Evolutionary conservation across 2,329 filamentous ascomycete species (phyloP), one percentile per base, ranked within the genome.

Genomic region (Aureobasidium subglaciale): DNA sequence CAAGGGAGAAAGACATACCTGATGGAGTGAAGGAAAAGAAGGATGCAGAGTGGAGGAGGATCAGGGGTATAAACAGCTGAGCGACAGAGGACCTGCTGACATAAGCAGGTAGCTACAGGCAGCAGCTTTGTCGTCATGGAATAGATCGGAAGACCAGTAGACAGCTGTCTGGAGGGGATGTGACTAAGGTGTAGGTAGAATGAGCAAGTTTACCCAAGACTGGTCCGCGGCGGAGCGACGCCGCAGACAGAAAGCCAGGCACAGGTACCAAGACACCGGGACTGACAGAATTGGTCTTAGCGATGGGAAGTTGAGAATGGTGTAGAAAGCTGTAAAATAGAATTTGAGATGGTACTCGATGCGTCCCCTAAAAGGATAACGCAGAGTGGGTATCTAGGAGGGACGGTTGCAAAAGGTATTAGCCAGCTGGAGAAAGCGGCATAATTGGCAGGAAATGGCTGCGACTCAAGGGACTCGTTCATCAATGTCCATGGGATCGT

Each of bases 401-500:
- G 27, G 24, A 43, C 42, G 42, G 16, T 45, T 11, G 13, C 20
- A n/a, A 32, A 32, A 20, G 16, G 27, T 20, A 32, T 18, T n/a
- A n/a, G n/a, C n/a, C n/a, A 32, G 3, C 32, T 27, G 42, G 30
- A 9, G 6, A 32, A 30, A 2, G 13, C 16, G n/a, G n/a, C 1
- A 22, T 9, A 13, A 9, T n/a, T n/a, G 42, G 18, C 20, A 32
- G 16, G 8, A 11, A 1, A 22, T 2, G 16, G 8, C 8, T 22
- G 42, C 9, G 16, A 13, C 3, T 15, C 35, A 30, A 52, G 18
- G 35, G 35, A 15, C 35, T 52, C 30, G 24, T 16, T 22, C 18
- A 8, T 52, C 48, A n/a, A 52, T 16, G 13, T 52, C 48, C 48
- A 52, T 52, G 10, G 16, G n/a, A 15, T 52, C 48, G 13, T 22